Evolutionary conservation across 805 yeast species (phyloP).

Genomic region (Candida verbasci): DNA sequence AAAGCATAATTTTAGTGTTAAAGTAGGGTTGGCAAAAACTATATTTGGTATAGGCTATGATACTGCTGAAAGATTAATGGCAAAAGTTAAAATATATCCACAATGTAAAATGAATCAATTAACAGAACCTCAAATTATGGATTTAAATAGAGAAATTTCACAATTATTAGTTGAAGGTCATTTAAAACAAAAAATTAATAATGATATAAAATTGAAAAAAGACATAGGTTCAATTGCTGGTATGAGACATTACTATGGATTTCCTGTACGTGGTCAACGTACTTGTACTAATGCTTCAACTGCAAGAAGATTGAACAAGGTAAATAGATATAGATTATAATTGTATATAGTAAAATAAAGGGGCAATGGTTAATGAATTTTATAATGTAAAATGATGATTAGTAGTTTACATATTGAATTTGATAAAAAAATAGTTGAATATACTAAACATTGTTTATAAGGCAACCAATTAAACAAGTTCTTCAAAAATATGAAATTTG

Average conservation of each 20-base stretch:
- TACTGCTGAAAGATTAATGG: conserved; percentile 72
- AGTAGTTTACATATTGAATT: too few relatives aligned
- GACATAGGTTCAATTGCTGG: conserved; percentile 84
- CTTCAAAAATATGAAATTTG: too few relatives aligned
- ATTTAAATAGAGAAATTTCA: conserved; percentile 81
- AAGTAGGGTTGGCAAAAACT: conserved; percentile 66
- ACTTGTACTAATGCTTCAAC: conserved; percentile 89
- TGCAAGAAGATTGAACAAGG: conserved; percentile 78
- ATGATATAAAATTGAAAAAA: conserved; percentile 75
- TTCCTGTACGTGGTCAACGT: conserved; percentile 70
- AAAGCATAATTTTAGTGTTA: conserved; percentile 38
- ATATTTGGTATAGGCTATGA: conserved; percentile 83
- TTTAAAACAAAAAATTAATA: conserved; percentile 66
- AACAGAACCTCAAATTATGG: conserved; percentile 80
- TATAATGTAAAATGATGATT: too few relatives aligned
- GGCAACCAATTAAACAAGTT: too few relatives aligned
- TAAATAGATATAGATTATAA: conserved; percentile 46
- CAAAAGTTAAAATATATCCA: conserved; percentile 89
- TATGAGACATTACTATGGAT: conserved; percentile 79
- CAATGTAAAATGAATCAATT: conserved; percentile 92
- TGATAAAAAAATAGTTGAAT: too few relatives aligned
- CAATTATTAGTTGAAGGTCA: conserved; percentile 79
- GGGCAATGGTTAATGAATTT: conserved; percentile 1
- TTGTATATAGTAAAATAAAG: conserved; percentile 1
- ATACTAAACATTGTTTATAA: too few relatives aligned